Conservation (phyloP, 2,329 filamentous ascomycete species). For the Fusarium albidum region DNA sequence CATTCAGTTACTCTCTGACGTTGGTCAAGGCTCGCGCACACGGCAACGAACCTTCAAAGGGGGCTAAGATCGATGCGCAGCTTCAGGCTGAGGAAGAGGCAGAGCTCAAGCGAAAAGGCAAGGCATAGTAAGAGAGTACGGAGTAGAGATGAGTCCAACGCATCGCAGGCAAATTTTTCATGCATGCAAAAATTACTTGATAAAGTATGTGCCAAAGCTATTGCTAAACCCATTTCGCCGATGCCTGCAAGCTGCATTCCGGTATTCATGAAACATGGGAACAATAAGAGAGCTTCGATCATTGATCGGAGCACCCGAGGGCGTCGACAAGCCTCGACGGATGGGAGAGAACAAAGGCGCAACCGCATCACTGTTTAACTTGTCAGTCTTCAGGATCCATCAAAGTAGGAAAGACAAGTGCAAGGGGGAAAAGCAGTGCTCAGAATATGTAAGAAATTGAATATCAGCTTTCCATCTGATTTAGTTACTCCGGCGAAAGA, state of each 20-base stretch:
- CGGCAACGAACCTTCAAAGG: constrained; percentile 76
- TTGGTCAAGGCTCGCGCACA: constrained; percentile 64
- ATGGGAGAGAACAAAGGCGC: not conserved
- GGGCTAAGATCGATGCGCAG: constrained; percentile 76
- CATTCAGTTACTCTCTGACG: constrained; percentile 3
- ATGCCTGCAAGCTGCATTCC: too few relatives aligned
- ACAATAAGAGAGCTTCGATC: too few relatives aligned
- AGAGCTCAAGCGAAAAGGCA: constrained; percentile 66
- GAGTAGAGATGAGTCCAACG: constrained; percentile 14
- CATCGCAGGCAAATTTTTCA: constrained; percentile 9
- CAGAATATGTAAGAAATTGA: constrained; percentile 99
- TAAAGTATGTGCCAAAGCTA: not conserved
- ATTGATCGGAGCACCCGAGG: too few relatives aligned
- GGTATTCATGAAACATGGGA: too few relatives aligned
- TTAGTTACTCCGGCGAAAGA: constrained; percentile 88
- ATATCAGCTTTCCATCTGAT: constrained; percentile 84
- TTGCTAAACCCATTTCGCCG: not conserved
- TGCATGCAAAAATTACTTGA: constrained; percentile 27
- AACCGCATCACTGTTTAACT: constrained; percentile 27
- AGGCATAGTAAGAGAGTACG: constrained; percentile 35
- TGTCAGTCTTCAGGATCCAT: constrained; percentile 38
- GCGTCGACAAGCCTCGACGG: too few relatives aligned
- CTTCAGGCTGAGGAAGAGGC: constrained; percentile 74
- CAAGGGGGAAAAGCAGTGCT: constrained; percentile 47
- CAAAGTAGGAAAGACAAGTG: constrained; percentile 35